Conservation (phyloP, 2,329 filamentous ascomycete genomes). For the Epichloe typhina region DNA sequence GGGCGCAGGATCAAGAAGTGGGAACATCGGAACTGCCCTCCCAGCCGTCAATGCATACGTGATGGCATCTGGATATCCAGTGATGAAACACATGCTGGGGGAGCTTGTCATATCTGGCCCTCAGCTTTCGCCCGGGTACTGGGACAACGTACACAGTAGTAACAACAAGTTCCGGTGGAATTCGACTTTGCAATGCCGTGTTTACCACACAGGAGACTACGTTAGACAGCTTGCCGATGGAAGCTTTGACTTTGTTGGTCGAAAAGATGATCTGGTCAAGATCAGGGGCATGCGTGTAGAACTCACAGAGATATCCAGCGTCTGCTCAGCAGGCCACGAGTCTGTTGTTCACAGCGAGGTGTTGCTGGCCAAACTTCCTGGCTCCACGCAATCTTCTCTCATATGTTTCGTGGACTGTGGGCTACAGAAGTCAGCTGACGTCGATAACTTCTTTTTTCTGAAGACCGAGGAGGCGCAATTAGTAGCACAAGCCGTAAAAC, state of each 20-base stretch:
- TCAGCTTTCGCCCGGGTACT: constrained; percentile 21
- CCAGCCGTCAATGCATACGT: constrained; percentile 10
- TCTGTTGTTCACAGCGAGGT: background rate
- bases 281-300: constrained; percentile 13
- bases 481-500: background rate
- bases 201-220: constrained; percentile 23
- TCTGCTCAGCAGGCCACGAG: background rate
- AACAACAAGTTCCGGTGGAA: constrained; percentile 4
- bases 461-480: background rate
- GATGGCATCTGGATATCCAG: constrained; percentile 16
- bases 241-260: constrained; percentile 12
- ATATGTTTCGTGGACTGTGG: background rate
- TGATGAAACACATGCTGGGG: constrained; percentile 43
- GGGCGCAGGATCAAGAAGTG: constrained; percentile 8
- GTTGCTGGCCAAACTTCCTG: background rate
- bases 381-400: background rate
- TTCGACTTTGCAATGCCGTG: background rate
- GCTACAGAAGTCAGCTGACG: background rate
- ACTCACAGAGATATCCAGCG: constrained; percentile 13
- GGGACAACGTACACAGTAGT: constrained; percentile 7
- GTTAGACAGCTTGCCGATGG: constrained; percentile 13
- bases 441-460: background rate
- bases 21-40: constrained; percentile 14
- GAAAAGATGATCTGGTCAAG: constrained; percentile 13
- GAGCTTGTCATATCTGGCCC: constrained; percentile 49